Evolutionary conservation across 129 eudicot species (phyloP).

Genomic region (Saussurea involucrata): DNA sequence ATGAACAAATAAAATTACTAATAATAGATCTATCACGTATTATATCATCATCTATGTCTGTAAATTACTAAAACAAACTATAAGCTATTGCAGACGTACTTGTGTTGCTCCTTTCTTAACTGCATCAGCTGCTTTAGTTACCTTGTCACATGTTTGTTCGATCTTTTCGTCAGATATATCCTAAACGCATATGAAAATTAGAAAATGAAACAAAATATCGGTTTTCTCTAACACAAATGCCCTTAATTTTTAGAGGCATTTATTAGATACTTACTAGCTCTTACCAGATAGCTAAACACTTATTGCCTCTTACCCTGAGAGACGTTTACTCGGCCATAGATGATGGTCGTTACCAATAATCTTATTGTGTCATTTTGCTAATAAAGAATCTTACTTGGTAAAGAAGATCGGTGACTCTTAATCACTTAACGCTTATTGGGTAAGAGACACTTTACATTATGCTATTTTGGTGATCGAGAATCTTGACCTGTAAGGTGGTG

Average conservation of each 20-base stretch:
- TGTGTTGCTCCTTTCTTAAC: conserved; percentile 53
- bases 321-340: background rate
- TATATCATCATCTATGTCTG: background rate
- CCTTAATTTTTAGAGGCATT: background rate
- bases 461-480: background rate
- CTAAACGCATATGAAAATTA: conserved; percentile 4
- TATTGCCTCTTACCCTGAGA: background rate
- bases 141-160: conserved; percentile 46
- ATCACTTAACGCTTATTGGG: background rate
- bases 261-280: background rate
- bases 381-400: background rate
- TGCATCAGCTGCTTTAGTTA: conserved; percentile 51
- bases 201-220: background rate
- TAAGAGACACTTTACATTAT: background rate
- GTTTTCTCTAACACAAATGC: background rate
- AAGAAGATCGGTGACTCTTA: background rate
- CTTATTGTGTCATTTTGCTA: background rate
- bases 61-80: background rate
- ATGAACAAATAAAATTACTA: background rate
- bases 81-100: background rate
- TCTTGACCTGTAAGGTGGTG: background rate
- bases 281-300: background rate
- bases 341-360: background rate
- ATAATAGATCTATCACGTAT: background rate
- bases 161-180: conserved; percentile 36